Percentiles rank a stretch among this genome's conserved stretches.
These are phyloP conservation scores for Mycena galopus DNA, from an alignment of 768 basidiomycete genomes.

Conservation along the genomic window DNA sequence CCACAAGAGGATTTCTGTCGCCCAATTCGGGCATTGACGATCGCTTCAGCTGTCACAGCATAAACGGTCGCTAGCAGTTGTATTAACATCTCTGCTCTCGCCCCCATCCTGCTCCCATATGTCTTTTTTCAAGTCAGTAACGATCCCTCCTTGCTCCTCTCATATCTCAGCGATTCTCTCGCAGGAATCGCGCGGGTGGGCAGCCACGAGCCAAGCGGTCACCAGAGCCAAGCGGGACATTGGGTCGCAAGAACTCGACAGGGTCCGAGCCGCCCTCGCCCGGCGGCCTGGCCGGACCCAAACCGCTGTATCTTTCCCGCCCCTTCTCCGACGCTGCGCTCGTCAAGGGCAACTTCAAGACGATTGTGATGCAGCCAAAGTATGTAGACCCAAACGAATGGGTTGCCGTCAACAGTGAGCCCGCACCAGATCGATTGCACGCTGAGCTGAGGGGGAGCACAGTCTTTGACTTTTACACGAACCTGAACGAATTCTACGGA, in stretches of 20 bases:
- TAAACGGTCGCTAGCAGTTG: slow-evolving; percentile 15
- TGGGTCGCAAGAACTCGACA: slow-evolving; percentile 47
- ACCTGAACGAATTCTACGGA: slow-evolving; percentile 97
- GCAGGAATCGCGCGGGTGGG: slow-evolving; percentile 31
- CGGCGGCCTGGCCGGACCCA: slow-evolving; percentile 48
- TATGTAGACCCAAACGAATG: slow-evolving; percentile 97
- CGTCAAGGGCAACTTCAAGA: slow-evolving; percentile 98
- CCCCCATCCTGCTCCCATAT: slow-evolving; percentile 15
- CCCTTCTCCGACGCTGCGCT: slow-evolving; percentile 96
- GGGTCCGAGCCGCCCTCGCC: slow-evolving; percentile 58
- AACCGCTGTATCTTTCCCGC: slow-evolving; percentile 90
- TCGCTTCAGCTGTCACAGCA: not conserved
- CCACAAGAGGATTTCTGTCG: too few species aligned
- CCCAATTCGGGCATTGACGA: not conserved
- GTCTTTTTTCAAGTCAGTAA: slow-evolving; percentile 36
- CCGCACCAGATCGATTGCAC: not conserved
- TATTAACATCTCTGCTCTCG: not conserved
- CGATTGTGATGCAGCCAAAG: slow-evolving; percentile 95
- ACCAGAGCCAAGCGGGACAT: slow-evolving; percentile 49
- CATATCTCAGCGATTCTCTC: not conserved
- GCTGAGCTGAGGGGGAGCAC: not conserved
- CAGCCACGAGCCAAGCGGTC: slow-evolving; percentile 52
- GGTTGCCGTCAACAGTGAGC: slow-evolving; percentile 94
- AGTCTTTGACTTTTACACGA: slow-evolving; percentile 99
- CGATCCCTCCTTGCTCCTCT: not conserved